Conservation (phyloP, 208 protist genomes). For the Trypanosoma platydactyli region DNA sequence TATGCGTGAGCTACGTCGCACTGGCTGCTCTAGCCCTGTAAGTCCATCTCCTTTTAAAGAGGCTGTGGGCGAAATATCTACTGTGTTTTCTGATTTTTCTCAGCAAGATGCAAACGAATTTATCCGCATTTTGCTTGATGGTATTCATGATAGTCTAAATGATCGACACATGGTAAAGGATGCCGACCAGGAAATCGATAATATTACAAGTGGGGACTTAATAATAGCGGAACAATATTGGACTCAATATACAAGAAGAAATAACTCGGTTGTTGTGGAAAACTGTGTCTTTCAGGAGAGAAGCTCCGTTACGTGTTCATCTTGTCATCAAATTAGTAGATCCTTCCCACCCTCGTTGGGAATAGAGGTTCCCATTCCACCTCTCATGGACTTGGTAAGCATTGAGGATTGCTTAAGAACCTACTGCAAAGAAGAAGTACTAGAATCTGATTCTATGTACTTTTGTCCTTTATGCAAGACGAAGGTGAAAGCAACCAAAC, state of each 20-base stretch:
- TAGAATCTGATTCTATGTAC: constrained; percentile 73
- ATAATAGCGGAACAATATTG: constrained; percentile 78
- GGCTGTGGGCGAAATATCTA: constrained; percentile 63
- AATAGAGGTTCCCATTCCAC: constrained; percentile 78
- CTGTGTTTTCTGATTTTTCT: constrained; percentile 63
- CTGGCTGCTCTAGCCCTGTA: constrained; percentile 52
- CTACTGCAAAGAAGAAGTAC: constrained; percentile 76
- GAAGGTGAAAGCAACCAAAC: constrained; percentile 75
- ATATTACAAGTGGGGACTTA: constrained; percentile 58
- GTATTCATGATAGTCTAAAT: constrained; percentile 93
- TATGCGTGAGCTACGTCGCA: constrained; percentile 73
- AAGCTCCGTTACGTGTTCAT: constrained; percentile 64
- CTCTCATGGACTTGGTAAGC: constrained; percentile 16
- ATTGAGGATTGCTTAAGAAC: constrained; percentile 76
- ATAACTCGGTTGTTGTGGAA: constrained; percentile 93
- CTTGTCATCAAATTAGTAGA: constrained; percentile 55
- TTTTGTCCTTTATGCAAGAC: constrained; percentile 59
- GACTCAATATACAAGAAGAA: constrained; percentile 77
- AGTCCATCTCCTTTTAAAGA: constrained; percentile 83
- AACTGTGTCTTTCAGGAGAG: constrained; percentile 80
- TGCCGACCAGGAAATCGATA: constrained; percentile 62
- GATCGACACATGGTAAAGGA: constrained; percentile 29
- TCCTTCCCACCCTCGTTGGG: constrained; percentile 63
- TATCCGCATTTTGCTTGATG: constrained; percentile 89
- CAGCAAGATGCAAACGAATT: constrained; percentile 95